phyloP scores from a whole-genome alignment of 345 rosid genomes.

The Mercurialis annua region DNA sequence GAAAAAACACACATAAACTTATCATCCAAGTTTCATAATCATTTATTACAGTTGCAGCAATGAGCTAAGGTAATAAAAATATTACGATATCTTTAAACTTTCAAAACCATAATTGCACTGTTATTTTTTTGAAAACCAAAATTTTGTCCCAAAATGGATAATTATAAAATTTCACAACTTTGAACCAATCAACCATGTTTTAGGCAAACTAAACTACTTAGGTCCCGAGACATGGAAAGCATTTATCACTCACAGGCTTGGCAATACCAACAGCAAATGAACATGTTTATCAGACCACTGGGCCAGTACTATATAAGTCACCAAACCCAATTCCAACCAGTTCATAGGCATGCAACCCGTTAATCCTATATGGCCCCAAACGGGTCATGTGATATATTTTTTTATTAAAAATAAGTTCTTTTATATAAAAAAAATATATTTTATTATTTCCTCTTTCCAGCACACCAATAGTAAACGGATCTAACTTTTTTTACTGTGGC shows the following conservation, averaged over 20 bases:
- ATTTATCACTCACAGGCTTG: not conserved
- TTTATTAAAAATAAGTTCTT: too few species aligned
- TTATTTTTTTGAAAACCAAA: too few species aligned
- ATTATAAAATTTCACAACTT: too few species aligned
- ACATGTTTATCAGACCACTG: slow-evolving; percentile 1
- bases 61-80: not conserved
- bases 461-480: too few species aligned
- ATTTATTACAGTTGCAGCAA: not conserved
- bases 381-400: not conserved
- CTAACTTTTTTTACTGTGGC: too few species aligned
- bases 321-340: not conserved
- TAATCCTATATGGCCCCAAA: too few species aligned
- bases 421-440: too few species aligned
- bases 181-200: not conserved
- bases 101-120: not conserved
- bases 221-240: not conserved
- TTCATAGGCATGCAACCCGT: not conserved
- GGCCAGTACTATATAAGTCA: not conserved
- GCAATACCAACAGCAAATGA: not conserved
- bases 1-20: too few species aligned
- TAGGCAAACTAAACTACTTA: not conserved
- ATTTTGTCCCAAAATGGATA: too few species aligned
- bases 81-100: not conserved
- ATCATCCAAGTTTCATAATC: too few species aligned
- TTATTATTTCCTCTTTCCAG: too few species aligned